phyloP scores from a whole-genome alignment of 1,284 basidiomycete genomes.

The Coriolopsis trogii region DNA sequence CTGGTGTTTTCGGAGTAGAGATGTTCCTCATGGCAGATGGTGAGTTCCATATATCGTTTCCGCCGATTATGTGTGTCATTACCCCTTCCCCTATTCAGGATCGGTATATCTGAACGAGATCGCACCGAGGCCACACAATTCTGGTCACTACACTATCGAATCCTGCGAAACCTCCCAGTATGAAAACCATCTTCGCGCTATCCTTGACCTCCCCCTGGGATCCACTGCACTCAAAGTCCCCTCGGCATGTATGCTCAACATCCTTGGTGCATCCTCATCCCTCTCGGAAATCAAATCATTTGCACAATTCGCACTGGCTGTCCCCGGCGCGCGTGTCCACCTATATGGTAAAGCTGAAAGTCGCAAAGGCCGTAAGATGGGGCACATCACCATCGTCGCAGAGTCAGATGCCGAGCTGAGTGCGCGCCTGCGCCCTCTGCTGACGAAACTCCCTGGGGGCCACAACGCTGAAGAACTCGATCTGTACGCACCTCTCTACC shows the following conservation, averaged over 20 bases:
- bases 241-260: slow-evolving; percentile 92
- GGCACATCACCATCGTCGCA: slow-evolving; percentile 93
- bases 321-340: slow-evolving; percentile 85
- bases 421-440: slow-evolving; percentile 69
- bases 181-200: slow-evolving; percentile 97
- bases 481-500: slow-evolving; percentile 53
- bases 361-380: slow-evolving; percentile 95
- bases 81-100: no score
- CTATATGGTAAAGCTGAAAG: slow-evolving; percentile 94
- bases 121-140: slow-evolving; percentile 98
- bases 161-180: slow-evolving; percentile 97
- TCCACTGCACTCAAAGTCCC: slow-evolving; percentile 89
- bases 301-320: slow-evolving; percentile 55
- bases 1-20: slow-evolving; percentile 97
- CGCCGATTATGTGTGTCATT: no score
- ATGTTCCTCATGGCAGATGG: slow-evolving; percentile 95
- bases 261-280: slow-evolving; percentile 78
- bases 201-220: slow-evolving; percentile 89
- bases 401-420: slow-evolving; percentile 80
- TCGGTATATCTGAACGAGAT: slow-evolving; percentile 93
- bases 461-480: slow-evolving; percentile 53
- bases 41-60: slow-evolving; percentile 39
- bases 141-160: slow-evolving; percentile 99
- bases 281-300: slow-evolving; percentile 66
- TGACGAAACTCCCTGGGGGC: slow-evolving; percentile 63